These are phyloP conservation scores for Sporothrix protearum DNA, from an alignment of 2,329 filamentous ascomycete species.

Conservation along the genomic window DNA sequence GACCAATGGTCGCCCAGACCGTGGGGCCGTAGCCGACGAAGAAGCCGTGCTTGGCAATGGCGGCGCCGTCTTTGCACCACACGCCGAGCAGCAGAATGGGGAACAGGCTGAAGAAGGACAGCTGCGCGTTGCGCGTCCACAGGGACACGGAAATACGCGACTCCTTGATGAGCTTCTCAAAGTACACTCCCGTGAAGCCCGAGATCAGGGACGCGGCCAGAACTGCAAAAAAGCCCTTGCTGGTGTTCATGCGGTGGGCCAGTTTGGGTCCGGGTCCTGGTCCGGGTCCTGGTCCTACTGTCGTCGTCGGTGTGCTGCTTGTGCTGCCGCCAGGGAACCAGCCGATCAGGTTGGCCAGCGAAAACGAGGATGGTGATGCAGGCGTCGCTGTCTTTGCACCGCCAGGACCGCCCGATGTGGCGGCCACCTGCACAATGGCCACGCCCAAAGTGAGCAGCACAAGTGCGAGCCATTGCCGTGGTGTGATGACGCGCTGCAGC, in stretches of 20 bases:
- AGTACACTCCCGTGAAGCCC: conserved; percentile 17
- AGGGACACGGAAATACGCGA: conserved; percentile 13
- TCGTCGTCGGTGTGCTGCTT: neutral
- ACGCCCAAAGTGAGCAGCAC: conserved; percentile 15
- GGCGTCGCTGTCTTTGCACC: neutral
- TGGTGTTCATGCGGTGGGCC: neutral
- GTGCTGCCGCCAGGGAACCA: neutral
- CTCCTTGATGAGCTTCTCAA: conserved; percentile 21
- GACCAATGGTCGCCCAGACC: conserved; percentile 7
- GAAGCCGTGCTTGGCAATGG: conserved; percentile 14
- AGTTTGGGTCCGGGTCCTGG: too few relatives aligned
- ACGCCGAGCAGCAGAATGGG: conserved; percentile 10
- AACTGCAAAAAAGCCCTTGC: conserved; percentile 15
- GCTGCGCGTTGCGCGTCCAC: conserved; percentile 20
- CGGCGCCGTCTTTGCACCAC: conserved; percentile 16
- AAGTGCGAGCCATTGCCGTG: conserved; percentile 14
- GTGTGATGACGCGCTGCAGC: conserved; percentile 1
- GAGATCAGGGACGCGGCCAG: conserved; percentile 13
- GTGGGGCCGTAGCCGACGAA: conserved; percentile 17
- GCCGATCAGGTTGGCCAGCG: neutral
- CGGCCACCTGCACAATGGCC: conserved; percentile 19
- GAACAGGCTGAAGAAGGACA: conserved; percentile 18
- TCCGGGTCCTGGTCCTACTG: neutral
- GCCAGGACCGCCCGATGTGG: neutral
- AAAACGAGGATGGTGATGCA: neutral